Evolutionary conservation across 768 basidiomycete species (phyloP).

Genomic region (Suillus subalutaceus): DNA sequence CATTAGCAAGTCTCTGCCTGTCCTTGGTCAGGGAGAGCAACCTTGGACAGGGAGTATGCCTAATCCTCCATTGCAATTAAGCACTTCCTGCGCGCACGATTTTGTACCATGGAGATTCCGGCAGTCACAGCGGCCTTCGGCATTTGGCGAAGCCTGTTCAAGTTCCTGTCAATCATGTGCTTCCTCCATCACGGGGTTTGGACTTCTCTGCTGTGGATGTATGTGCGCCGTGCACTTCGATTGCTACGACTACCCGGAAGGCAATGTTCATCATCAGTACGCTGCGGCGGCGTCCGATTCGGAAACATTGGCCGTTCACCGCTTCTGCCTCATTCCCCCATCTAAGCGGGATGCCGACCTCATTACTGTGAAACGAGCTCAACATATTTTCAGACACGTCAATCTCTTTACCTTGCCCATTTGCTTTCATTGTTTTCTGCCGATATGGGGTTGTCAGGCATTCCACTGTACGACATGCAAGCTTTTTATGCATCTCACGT

Average conservation of each 20-base stretch:
- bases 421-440: conserved; percentile 66
- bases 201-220: conserved; percentile 72
- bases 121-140: conserved; percentile 23
- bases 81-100: conserved; percentile 46
- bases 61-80: conserved; percentile 35
- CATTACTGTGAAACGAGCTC: conserved; percentile 27
- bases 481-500: conserved; percentile 60
- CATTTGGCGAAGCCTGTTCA: conserved; percentile 38
- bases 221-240: conserved; percentile 72
- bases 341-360: conserved; percentile 29
- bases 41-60: conserved; percentile 9
- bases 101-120: conserved; percentile 72
- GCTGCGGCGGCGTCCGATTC: conserved; percentile 44
- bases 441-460: conserved; percentile 81
- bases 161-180: conserved; percentile 60
- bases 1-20: conserved; percentile 55
- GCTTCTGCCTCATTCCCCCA: conserved; percentile 55
- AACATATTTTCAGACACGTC: conserved; percentile 57
- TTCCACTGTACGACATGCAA: conserved; percentile 65
- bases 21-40: conserved; percentile 26
- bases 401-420: conserved; percentile 77
- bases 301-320: conserved; percentile 57
- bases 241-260: conserved; percentile 75
- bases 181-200: conserved; percentile 62
- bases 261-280: conserved; percentile 61